Conservation (phyloP, 352 stramenopile genomes). For the Phytophthora agathidicida region DNA sequence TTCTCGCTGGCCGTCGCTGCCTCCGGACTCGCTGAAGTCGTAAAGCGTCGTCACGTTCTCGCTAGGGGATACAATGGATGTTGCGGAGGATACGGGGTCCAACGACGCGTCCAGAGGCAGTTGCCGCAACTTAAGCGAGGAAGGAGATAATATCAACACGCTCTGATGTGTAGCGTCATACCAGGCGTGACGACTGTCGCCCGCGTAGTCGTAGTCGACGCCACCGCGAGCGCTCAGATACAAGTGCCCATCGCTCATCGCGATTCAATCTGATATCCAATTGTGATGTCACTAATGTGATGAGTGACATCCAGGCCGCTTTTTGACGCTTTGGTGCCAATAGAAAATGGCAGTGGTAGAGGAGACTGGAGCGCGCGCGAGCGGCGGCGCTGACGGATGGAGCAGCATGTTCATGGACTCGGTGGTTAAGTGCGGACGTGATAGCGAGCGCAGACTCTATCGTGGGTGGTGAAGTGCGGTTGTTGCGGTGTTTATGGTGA, state of each 20-base stretch:
- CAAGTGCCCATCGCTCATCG: slow-evolving; percentile 62
- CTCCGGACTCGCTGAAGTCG: slow-evolving; percentile 40
- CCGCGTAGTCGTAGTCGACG: slow-evolving; percentile 54
- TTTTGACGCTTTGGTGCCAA: slow-evolving; percentile 13
- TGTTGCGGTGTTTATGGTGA: too few species aligned
- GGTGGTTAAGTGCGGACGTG: slow-evolving; percentile 54
- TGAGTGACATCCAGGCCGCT: background rate
- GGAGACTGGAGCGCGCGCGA: slow-evolving; percentile 1
- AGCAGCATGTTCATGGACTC: slow-evolving; percentile 44
- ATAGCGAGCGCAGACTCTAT: slow-evolving; percentile 56
- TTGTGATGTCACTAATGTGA: background rate
- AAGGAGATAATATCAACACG: slow-evolving; percentile 52
- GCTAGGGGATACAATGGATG: background rate
- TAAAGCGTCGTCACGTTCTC: slow-evolving; percentile 41
- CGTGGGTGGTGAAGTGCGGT: slow-evolving; percentile 40
- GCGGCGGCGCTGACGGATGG: slow-evolving; percentile 26
- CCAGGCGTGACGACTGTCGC: slow-evolving; percentile 44
- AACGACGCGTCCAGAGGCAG: slow-evolving; percentile 47
- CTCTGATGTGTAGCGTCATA: slow-evolving; percentile 62
- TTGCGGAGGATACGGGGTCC: slow-evolving; percentile 20
- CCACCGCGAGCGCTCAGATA: slow-evolving; percentile 57
- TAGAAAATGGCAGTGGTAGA: slow-evolving; percentile 7
- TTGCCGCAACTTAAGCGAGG: slow-evolving; percentile 42
- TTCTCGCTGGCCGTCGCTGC: slow-evolving; percentile 2
- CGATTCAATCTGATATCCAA: slow-evolving; percentile 11